Base-by-base conservation (phyloP, 2,329 filamentous ascomycete genomes). In the Colletotrichum noveboracense region DNA sequence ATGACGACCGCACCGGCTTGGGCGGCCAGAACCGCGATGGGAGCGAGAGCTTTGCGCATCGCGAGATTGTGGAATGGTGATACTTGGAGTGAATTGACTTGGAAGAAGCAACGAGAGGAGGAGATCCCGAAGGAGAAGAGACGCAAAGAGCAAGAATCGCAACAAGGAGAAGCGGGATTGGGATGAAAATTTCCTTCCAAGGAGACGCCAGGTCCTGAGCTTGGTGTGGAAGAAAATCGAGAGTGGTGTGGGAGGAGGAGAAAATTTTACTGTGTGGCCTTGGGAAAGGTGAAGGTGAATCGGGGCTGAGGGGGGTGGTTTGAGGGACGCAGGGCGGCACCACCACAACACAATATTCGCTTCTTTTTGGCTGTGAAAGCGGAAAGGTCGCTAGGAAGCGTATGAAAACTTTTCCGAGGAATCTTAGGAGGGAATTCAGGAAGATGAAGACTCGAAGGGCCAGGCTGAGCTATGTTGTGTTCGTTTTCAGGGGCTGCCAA, bases 41-140 rank as follows among this genome's bases (percentile, higher is more conserved):
- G 38, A 14, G 69, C 70, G 24, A 73, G 16, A 28, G 58, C 24
- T 4, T 8, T 58, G 48, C 70, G 73, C 73, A 75, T 75, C 58
- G 28, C 60, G 43, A 32, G 14, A 24, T 65, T 16, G 70, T 12
- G n/a, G 14, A 58, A 36, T 14, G 21, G 18, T 26, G 65, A 56
- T 56, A n/a, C 43, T 56, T n/a, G n/a, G 30, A 16, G 65, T 16
- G 18, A 52, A 52, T 21, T 52, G 43, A 21, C 12, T 52, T 36
- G 43, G n/a, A 10, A 3, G n/a, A 34, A 34, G 48, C 26, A 52
- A 58, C 32, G 30, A 18, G 43, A 36, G 28, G 9, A 14, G 32
- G 61, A 10, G 2, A 30, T 66, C 26, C 36, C n/a, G 30, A 16
- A 62, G 30, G 58, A 64, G 24, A 38, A 32, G 34, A 24, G 61